Percentiles rank a stretch among this genome's conserved stretches.
These are phyloP conservation scores for Aurifilum marmelostoma DNA, from an alignment of 2,329 filamentous ascomycete species.

Conservation along the genomic window DNA sequence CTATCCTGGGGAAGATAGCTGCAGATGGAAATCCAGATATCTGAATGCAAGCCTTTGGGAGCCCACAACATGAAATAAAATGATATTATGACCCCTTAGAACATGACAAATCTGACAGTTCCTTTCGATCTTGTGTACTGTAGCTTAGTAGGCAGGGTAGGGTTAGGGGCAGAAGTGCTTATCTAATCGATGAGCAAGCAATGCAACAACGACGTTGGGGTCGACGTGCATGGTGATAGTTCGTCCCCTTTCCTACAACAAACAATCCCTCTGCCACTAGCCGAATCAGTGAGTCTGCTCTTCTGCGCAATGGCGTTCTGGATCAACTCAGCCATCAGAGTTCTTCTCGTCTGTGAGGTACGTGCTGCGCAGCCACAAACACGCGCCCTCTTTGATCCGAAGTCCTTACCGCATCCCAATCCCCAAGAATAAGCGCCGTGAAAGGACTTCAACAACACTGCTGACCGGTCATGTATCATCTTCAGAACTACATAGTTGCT, in stretches of 20 bases:
- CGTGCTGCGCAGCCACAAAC: not conserved
- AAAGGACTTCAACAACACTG: not conserved
- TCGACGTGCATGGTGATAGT: not conserved
- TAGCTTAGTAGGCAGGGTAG: not conserved
- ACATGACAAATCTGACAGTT: not conserved
- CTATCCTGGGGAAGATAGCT: no score
- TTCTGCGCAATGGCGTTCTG: not conserved
- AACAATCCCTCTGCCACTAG: not conserved
- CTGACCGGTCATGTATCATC: not conserved
- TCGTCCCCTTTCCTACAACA: not conserved
- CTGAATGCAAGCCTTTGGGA: no score
- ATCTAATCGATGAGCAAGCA: not conserved
- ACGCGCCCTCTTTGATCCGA: not conserved
- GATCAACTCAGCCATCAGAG: not conserved
- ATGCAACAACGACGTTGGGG: not conserved
- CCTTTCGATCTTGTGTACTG: not conserved
- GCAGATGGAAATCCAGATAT: no score
- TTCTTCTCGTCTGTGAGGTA: constrained; percentile 13
- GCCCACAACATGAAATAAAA: no score
- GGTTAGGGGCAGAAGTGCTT: not conserved
- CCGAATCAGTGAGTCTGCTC: not conserved
- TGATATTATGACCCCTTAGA: no score
- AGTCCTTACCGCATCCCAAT: not conserved
- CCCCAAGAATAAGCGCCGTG: not conserved
- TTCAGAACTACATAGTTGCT: constrained; percentile 32